Conservation (phyloP, 164 flowering plant species). For the Nymphaea thermarum region DNA sequence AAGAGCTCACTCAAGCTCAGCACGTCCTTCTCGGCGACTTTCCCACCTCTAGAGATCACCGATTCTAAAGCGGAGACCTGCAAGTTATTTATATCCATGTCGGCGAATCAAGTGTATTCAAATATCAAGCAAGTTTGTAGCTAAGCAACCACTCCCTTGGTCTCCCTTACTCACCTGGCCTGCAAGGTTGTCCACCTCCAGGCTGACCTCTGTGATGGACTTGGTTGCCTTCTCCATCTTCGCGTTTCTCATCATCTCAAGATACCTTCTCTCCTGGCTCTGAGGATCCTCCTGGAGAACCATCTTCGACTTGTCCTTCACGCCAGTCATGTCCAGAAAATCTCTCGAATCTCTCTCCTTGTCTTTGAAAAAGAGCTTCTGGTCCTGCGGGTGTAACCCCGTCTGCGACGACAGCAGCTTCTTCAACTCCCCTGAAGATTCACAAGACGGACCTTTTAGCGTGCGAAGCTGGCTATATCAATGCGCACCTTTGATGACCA, state of each 20-base stretch:
- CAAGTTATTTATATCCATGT: neutral
- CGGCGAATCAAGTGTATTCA: no score
- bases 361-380: constrained; percentile 63
- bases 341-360: constrained; percentile 73
- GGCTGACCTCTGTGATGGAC: constrained; percentile 57
- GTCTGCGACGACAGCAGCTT: constrained; percentile 62
- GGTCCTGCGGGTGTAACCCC: constrained; percentile 75
- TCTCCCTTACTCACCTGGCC: constrained; percentile 33
- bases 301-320: constrained; percentile 71
- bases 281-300: constrained; percentile 65
- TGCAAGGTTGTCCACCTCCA: constrained; percentile 75
- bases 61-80: constrained; percentile 84
- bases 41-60: constrained; percentile 50
- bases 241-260: constrained; percentile 70
- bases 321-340: constrained; percentile 59
- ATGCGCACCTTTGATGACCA: no score
- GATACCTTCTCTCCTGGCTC: constrained; percentile 56
- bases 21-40: constrained; percentile 56
- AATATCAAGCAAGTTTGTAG: no score
- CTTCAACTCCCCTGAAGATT: constrained; percentile 76
- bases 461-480: no score
- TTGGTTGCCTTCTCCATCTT: constrained; percentile 73
- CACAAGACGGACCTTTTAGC: neutral
- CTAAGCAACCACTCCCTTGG: no score
- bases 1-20: constrained; percentile 56